These are phyloP conservation scores for Piloderma croceum DNA, from an alignment of 768 basidiomycete species.

Conservation along the genomic window DNA sequence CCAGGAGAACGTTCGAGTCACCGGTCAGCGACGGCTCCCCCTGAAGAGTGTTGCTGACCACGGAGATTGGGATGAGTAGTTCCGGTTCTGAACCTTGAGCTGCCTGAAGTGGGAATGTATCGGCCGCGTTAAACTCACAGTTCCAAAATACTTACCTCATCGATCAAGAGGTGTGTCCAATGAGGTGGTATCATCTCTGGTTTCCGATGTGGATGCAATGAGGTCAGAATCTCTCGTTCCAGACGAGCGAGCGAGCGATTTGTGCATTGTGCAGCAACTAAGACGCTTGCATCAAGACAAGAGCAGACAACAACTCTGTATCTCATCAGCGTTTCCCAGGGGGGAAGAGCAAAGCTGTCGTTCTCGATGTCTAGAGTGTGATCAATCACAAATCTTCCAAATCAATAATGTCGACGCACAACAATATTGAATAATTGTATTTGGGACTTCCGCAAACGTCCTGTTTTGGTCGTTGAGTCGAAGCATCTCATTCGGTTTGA, in stretches of 20 bases:
- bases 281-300: conserved; percentile 41
- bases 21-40: too few relatives aligned
- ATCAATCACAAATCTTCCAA: too few relatives aligned
- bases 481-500: conserved; percentile 40
- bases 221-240: conserved; percentile 33
- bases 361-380: conserved; percentile 36
- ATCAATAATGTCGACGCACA: conserved; percentile 27
- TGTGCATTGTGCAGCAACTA: conserved; percentile 40
- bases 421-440: conserved; percentile 40
- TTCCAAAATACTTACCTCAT: conserved; percentile 32
- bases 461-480: conserved; percentile 44
- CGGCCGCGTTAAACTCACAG: too few relatives aligned
- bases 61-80: conserved; percentile 44
- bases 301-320: conserved; percentile 44
- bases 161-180: conserved; percentile 49
- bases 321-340: conserved; percentile 40
- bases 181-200: conserved; percentile 38
- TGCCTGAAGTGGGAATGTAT: conserved; percentile 27
- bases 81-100: conserved; percentile 52
- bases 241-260: conserved; percentile 35
- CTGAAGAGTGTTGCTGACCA: too few relatives aligned
- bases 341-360: conserved; percentile 40
- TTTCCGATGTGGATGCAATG: conserved; percentile 35
- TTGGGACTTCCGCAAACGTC: conserved; percentile 46
- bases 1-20: too few relatives aligned